Evolutionary conservation across 257 asterid species (phyloP).

Genomic region (Thymus mandschuricus): DNA sequence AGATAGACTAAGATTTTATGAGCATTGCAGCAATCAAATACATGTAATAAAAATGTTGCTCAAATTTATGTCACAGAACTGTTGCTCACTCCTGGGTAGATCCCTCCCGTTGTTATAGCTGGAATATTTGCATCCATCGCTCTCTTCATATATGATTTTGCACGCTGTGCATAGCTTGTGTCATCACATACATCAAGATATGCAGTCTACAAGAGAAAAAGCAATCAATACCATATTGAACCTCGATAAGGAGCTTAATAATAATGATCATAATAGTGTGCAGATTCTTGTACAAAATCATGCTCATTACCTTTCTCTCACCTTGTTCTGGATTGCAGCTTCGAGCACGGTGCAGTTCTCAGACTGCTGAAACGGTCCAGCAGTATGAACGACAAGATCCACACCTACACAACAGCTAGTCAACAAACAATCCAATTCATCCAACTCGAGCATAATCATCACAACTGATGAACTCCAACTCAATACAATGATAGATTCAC

Average conservation of each 20-base stretch:
- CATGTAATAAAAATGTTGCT: constrained; percentile 15
- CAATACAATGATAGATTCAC: neutral
- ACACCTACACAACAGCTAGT: constrained; percentile 57
- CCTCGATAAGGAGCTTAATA: constrained; percentile 6
- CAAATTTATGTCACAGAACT: constrained; percentile 56
- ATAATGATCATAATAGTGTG: neutral
- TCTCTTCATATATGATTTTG: constrained; percentile 74
- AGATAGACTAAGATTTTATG: constrained; percentile 7
- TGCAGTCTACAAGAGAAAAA: constrained; percentile 64
- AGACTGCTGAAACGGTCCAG: constrained; percentile 96
- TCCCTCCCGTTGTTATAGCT: constrained; percentile 92
- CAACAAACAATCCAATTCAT: neutral
- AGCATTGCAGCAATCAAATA: constrained; percentile 2
- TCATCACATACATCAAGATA: constrained; percentile 96
- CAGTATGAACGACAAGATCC: constrained; percentile 90
- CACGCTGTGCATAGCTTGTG: constrained; percentile 70
- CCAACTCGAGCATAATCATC: neutral
- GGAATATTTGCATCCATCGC: constrained; percentile 79
- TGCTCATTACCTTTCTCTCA: constrained; percentile 77
- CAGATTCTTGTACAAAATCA: constrained; percentile 21
- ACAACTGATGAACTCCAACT: neutral
- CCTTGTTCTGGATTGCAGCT: constrained; percentile 96
- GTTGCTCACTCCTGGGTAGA: constrained; percentile 99
- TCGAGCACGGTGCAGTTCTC: constrained; percentile 78
- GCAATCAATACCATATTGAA: constrained; percentile 1